A percentile compares a stretch with the other conserved stretches of the same genome.
These are phyloP conservation scores for Aspergillus tamarii DNA, from an alignment of 2,329 filamentous ascomycete species.

Conservation along the genomic window DNA sequence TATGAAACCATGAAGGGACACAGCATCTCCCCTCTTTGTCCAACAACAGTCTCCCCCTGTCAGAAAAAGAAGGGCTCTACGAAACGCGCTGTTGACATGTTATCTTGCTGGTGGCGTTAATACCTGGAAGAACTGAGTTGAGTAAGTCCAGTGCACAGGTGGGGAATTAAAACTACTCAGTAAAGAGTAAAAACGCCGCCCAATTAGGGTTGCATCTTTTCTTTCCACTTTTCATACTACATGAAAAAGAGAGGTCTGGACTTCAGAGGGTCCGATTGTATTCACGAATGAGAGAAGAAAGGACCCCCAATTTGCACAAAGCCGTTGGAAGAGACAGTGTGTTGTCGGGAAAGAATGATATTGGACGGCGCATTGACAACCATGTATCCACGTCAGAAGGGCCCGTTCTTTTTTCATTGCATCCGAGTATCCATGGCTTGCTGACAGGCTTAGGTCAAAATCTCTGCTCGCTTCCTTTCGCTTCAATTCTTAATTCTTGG, in stretches of 20 bases:
- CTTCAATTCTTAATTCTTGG: background rate
- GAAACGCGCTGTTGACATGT: background rate
- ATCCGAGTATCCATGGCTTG: background rate
- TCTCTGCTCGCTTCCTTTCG: background rate
- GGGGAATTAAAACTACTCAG: background rate
- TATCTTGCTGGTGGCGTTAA: background rate
- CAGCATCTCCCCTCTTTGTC: background rate
- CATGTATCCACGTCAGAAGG: background rate
- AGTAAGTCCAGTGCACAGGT: background rate
- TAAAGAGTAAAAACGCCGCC: background rate
- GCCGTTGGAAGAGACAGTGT: background rate
- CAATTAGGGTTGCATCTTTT: background rate
- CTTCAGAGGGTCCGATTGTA: background rate
- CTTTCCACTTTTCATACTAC: background rate
- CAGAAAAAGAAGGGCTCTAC: background rate
- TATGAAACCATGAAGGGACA: background rate
- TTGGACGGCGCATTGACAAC: background rate
- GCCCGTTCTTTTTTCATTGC: constrained; percentile 12
- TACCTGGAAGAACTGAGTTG: background rate
- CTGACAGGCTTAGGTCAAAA: background rate
- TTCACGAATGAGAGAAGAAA: background rate
- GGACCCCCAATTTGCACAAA: background rate
- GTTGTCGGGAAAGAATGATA: background rate
- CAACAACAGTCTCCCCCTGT: background rate
- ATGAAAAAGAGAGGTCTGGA: background rate